Evolutionary conservation across 1,284 basidiomycete genomes (phyloP).

Genomic region (Fereydounia khargensis): DNA sequence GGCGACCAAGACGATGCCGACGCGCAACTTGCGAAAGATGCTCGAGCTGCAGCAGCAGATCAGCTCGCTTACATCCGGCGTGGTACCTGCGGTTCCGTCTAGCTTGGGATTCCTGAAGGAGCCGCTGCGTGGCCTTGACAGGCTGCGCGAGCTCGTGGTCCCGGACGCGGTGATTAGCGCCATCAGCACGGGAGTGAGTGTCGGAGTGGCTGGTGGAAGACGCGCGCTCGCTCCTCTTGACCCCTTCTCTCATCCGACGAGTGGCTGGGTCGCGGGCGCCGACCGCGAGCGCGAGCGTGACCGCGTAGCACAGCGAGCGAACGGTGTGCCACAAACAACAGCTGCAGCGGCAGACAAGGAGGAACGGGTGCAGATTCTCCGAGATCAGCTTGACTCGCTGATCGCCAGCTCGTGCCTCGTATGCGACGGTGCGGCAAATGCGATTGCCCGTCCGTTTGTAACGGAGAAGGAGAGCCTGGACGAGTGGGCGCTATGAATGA

Average conservation of each 20-base stretch:
- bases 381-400: constrained; percentile 51
- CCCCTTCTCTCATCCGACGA: no score
- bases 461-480: constrained; percentile 31
- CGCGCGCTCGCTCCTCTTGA: constrained; percentile 46
- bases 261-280: no score
- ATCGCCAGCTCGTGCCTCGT: constrained; percentile 49
- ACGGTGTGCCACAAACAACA: no score
- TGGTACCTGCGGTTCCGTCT: constrained; percentile 19
- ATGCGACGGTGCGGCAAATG: constrained; percentile 46
- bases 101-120: constrained; percentile 28
- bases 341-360: no score
- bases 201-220: constrained; percentile 42
- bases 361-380: constrained; percentile 40
- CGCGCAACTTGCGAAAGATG: constrained; percentile 43
- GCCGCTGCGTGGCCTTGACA: constrained; percentile 39
- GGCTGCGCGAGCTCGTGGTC: constrained; percentile 45
- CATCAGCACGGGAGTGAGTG: constrained; percentile 45
- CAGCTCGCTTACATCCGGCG: constrained; percentile 19
- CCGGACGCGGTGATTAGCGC: constrained; percentile 53
- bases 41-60: constrained; percentile 47
- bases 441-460: constrained; percentile 41
- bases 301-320: no score
- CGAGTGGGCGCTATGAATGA: constrained; percentile 32
- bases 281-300: no score
- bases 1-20: constrained; percentile 48